Percentiles rank a stretch among this genome's conserved stretches.
Conservation (phyloP, 495 filamentous ascomycete genomes). For the Penicillium coffeae region DNA sequence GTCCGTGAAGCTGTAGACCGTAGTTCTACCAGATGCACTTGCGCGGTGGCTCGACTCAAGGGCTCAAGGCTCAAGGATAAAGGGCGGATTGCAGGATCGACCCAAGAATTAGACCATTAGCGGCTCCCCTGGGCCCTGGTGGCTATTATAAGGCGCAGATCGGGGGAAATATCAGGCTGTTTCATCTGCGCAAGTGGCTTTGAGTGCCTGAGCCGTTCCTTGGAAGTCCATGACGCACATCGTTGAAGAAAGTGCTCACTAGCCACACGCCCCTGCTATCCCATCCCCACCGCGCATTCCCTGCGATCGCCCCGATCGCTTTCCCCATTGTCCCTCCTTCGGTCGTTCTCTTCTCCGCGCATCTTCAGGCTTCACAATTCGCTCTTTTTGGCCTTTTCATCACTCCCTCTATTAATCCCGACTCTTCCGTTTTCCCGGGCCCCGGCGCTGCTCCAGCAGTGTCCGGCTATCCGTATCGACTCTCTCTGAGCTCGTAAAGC, state of each 20-base stretch:
- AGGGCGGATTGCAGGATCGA: not conserved
- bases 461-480: constrained; percentile 16
- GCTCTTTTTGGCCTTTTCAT: constrained; percentile 7
- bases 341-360: not conserved
- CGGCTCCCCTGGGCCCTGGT: not conserved
- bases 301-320: not conserved
- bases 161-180: constrained; percentile 18
- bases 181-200: not conserved
- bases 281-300: not conserved
- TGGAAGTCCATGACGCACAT: constrained; percentile 35
- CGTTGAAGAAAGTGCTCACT: constrained; percentile 2
- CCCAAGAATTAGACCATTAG: not conserved
- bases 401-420: constrained; percentile 6
- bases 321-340: constrained; percentile 4
- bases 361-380: not conserved
- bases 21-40: too few species aligned
- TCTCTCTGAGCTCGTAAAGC: not conserved
- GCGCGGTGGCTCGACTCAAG: too few species aligned
- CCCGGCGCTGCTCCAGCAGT: constrained; percentile 29
- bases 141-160: constrained; percentile 1
- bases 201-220: constrained; percentile 13
- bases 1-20: too few species aligned
- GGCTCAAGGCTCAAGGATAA: too few species aligned
- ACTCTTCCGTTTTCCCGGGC: constrained; percentile 17
- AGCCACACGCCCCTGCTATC: not conserved